Evolutionary conservation across 2,329 filamentous ascomycete species (phyloP).

Genomic region (Trichoderma asperellum): DNA sequence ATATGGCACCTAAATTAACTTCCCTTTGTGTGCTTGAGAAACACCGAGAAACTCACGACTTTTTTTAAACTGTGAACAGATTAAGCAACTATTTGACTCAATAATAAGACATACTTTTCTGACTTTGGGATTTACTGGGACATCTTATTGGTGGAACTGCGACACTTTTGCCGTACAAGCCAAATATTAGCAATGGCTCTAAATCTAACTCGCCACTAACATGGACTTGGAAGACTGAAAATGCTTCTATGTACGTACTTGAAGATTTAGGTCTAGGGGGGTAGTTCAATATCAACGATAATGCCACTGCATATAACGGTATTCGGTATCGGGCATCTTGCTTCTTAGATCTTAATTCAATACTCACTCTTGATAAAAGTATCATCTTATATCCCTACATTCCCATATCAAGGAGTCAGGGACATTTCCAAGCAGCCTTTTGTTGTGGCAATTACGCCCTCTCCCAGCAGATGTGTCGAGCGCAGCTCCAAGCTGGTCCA

Average conservation of each 20-base stretch:
- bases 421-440: no score
- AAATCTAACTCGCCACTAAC: not conserved
- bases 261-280: not conserved
- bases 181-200: not conserved
- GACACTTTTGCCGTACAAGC: not conserved
- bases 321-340: not conserved
- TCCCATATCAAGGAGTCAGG: not conserved
- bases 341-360: not conserved
- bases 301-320: not conserved
- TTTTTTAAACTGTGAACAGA: not conserved
- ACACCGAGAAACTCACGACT: not conserved
- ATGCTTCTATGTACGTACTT: not conserved
- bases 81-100: not conserved
- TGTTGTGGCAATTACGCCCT: not conserved
- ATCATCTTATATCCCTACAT: not conserved
- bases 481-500: no score
- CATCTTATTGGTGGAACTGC: not conserved
- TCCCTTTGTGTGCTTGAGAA: not conserved
- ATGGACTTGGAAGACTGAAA: not conserved
- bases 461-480: no score
- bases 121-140: not conserved
- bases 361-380: not conserved
- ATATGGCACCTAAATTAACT: not conserved
- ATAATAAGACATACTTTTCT: not conserved
- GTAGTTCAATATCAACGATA: not conserved